Evolutionary conservation across 1,139 yeast genomes (phyloP).

Genomic region (Blastobotrys apis): DNA sequence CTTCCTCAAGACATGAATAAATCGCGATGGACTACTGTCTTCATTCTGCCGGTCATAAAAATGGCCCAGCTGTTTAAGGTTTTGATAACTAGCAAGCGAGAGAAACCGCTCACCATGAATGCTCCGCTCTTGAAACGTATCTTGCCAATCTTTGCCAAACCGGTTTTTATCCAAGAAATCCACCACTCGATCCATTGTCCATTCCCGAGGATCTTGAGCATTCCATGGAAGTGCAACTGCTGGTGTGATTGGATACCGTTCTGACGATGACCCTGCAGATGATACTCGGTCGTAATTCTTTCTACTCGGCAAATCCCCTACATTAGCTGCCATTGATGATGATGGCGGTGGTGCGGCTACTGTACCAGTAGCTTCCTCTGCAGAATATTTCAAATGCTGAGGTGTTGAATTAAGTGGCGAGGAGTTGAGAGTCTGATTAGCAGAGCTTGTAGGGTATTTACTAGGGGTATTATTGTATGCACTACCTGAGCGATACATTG

Average conservation of each 20-base stretch:
- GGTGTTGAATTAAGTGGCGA: background rate
- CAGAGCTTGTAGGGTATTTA: no score
- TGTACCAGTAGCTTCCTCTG: background rate
- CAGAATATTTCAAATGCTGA: background rate
- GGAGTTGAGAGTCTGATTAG: no score
- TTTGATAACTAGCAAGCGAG: constrained; percentile 64
- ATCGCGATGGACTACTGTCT: constrained; percentile 51
- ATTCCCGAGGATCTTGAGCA: constrained; percentile 42
- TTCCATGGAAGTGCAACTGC: constrained; percentile 12
- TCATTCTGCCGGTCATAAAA: constrained; percentile 40
- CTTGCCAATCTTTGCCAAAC: constrained; percentile 71
- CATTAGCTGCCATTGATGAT: background rate
- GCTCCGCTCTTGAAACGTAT: constrained; percentile 54
- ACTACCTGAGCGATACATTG: no score
- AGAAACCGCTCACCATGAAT: constrained; percentile 63
- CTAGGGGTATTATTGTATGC: no score
- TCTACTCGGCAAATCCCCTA: background rate
- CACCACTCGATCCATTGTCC: constrained; percentile 66
- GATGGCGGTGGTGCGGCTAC: background rate
- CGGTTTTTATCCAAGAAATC: constrained; percentile 64
- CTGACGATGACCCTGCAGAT: background rate
- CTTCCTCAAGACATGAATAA: constrained; percentile 49
- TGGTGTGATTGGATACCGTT: background rate
- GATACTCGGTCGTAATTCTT: background rate
- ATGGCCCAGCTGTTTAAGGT: constrained; percentile 39